phyloP scores from a whole-genome alignment of 148 eudicot species.

The Fagopyrum homotropicum region DNA sequence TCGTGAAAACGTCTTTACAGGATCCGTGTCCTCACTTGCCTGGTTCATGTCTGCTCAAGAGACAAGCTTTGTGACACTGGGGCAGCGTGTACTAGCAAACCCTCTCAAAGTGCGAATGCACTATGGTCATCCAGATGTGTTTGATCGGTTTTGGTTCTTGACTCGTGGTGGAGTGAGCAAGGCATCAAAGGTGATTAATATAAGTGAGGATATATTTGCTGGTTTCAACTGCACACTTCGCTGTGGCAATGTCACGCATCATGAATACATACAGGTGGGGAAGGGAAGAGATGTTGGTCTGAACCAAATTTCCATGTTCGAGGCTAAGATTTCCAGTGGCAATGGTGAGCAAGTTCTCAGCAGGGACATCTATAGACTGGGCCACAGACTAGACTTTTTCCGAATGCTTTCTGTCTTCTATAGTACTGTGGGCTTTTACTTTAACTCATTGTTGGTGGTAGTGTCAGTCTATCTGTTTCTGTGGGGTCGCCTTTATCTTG shows the following conservation, averaged over 20 bases:
- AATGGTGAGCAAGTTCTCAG: slow-evolving; percentile 93
- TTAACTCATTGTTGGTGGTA: slow-evolving; percentile 74
- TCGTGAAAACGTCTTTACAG: slow-evolving; percentile 84
- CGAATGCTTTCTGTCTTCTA: slow-evolving; percentile 92
- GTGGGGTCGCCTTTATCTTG: slow-evolving; percentile 93
- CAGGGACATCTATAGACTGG: slow-evolving; percentile 89
- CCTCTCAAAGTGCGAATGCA: slow-evolving; percentile 96
- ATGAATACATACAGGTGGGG: slow-evolving; percentile 94
- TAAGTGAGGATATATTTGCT: slow-evolving; percentile 92
- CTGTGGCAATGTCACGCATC: slow-evolving; percentile 92
- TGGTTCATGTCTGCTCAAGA: slow-evolving; percentile 99
- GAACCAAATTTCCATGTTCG: slow-evolving; percentile 94
- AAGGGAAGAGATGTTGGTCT: slow-evolving; percentile 97
- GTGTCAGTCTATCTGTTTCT: slow-evolving; percentile 67
- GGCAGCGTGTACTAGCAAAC: slow-evolving; percentile 90
- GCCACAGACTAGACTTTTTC: slow-evolving; percentile 88
- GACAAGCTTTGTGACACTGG: slow-evolving; percentile 82
- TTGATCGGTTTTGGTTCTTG: slow-evolving; percentile 88
- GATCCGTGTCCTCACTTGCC: slow-evolving; percentile 96
- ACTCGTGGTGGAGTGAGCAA: slow-evolving; percentile 90
- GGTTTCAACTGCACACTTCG: slow-evolving; percentile 93
- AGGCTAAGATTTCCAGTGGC: slow-evolving; percentile 97
- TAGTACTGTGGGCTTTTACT: slow-evolving; percentile 79
- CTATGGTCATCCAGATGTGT: slow-evolving; percentile 96
- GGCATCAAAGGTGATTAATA: slow-evolving; percentile 85